Conservation (phyloP, 1,139 yeast genomes). For the Saccharomyces hybrid region DNA sequence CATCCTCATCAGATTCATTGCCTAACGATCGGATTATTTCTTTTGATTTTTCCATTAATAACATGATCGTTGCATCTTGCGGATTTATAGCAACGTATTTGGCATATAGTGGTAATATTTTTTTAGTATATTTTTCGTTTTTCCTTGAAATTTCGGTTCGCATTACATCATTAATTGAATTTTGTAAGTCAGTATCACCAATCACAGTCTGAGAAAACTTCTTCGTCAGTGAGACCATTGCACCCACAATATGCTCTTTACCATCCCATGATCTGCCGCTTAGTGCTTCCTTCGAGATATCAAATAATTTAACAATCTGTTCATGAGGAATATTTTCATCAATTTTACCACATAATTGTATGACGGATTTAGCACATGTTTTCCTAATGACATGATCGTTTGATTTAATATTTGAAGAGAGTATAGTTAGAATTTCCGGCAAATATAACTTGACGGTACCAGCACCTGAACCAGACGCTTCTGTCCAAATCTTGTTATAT, state of each 20-base stretch:
- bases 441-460: slow-evolving; percentile 67
- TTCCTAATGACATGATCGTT: slow-evolving; percentile 60
- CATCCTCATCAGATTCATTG: slow-evolving; percentile 1
- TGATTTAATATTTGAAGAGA: slow-evolving; percentile 45
- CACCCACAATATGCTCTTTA: slow-evolving; percentile 66
- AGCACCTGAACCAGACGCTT: slow-evolving; percentile 59
- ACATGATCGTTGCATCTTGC: slow-evolving; percentile 32
- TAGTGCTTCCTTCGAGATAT: slow-evolving; percentile 53
- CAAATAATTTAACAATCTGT: slow-evolving; percentile 38
- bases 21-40: neutral
- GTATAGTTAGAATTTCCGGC: slow-evolving; percentile 54
- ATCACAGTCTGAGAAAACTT: slow-evolving; percentile 37
- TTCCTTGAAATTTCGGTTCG: slow-evolving; percentile 58
- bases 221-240: slow-evolving; percentile 53
- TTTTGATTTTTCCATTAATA: slow-evolving; percentile 26
- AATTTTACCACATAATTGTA: slow-evolving; percentile 45
- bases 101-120: slow-evolving; percentile 45
- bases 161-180: slow-evolving; percentile 40
- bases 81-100: slow-evolving; percentile 42
- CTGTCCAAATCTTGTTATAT: slow-evolving; percentile 71
- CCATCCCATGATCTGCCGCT: slow-evolving; percentile 86
- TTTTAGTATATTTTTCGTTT: slow-evolving; percentile 56
- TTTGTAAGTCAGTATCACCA: slow-evolving; percentile 29
- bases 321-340: slow-evolving; percentile 33
- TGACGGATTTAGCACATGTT: slow-evolving; percentile 64